Base-by-base conservation (phyloP, 2,329 filamentous ascomycete genomes). In the Cladosporium austrohemisphaericum region DNA sequence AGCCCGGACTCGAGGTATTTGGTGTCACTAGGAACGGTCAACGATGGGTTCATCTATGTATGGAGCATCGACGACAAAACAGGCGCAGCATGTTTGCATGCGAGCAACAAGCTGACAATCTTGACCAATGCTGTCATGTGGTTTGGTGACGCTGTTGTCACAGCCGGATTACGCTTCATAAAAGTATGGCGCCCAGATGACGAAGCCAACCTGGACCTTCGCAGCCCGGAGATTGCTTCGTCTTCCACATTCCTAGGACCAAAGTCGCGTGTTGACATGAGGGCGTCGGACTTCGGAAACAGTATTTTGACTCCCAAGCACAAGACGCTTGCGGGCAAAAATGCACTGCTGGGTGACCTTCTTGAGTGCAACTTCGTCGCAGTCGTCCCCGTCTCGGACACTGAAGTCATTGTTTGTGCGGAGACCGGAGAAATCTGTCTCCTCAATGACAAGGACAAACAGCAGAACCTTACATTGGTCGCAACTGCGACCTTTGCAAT, bases 131-230 rank as follows among this genome's bases (percentile, higher is more conserved):
- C 85, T 46, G 95, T 98, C 81, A 78, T 86, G 32, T 98, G 93
- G 92, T 81, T 96, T 68, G 91, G 91, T 9, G 85, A 78, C 57
- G 86, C 72, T 57, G 76, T 98, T 45, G 76, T 98, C 51, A 96
- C 92, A 18, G 81, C 93, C 19, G 93, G 93, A 11, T 86, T 93
- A 44, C 83, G 93, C 20, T 92, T 96, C 70, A 82, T 96, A 66
- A 97, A 96, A 68, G 80, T 94, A 43, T 98, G 93, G 93, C 84
- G 85, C 57, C 78, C 93, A 9, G 87, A 93, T 28, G 88, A 92
- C 20, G 71, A 61, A 50, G 73, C 64, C 33, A 71, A 52, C 18
- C 26, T 43, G 14, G 50, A 53, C 14, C 6, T 51, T 20, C 33
- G 44, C 20, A 47, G 33, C 18, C 44, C 44, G 14, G 41, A 59